Percentiles rank a stretch among this genome's conserved stretches.
Conservation (phyloP, 331 rosid genomes). For the Prunus yedoensis region DNA sequence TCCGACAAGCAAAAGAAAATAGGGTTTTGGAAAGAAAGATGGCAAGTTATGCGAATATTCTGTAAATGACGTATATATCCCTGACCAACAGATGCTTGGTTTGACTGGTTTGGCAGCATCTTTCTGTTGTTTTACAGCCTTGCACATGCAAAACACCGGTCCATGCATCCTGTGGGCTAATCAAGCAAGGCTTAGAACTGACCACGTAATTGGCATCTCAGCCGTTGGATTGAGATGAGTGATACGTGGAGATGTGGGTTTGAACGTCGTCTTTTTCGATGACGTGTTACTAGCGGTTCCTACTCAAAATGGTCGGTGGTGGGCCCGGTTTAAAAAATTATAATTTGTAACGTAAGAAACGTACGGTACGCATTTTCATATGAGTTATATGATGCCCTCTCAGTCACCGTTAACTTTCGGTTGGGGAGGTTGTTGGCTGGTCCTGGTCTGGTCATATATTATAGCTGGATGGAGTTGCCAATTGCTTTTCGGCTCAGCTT, state of each 20-base stretch:
- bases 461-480: not conserved
- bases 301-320: not conserved
- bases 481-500: slow-evolving; percentile 20
- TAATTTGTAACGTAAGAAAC: not conserved
- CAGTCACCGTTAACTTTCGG: slow-evolving; percentile 6
- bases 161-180: not conserved
- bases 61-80: slow-evolving; percentile 16
- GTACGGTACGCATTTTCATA: not conserved
- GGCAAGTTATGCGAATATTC: slow-evolving; percentile 5
- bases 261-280: not conserved
- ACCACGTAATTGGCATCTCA: slow-evolving; percentile 35
- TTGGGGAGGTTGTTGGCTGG: slow-evolving; percentile 3
- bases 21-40: too few relatives aligned
- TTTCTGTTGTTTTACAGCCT: not conserved
- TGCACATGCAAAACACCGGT: slow-evolving; percentile 1
- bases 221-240: slow-evolving; percentile 26
- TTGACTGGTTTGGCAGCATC: not conserved
- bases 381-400: not conserved
- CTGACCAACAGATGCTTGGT: not conserved
- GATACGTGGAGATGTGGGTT: slow-evolving; percentile 10
- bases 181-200: slow-evolving; percentile 19
- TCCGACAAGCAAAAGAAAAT: not conserved
- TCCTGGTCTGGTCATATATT: not conserved
- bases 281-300: not conserved
- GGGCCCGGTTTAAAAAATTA: slow-evolving; percentile 16